Percentiles rank a stretch among this genome's conserved stretches.
phyloP scores from a whole-genome alignment of 257 asterid genomes.

The Sherardia arvensis region DNA sequence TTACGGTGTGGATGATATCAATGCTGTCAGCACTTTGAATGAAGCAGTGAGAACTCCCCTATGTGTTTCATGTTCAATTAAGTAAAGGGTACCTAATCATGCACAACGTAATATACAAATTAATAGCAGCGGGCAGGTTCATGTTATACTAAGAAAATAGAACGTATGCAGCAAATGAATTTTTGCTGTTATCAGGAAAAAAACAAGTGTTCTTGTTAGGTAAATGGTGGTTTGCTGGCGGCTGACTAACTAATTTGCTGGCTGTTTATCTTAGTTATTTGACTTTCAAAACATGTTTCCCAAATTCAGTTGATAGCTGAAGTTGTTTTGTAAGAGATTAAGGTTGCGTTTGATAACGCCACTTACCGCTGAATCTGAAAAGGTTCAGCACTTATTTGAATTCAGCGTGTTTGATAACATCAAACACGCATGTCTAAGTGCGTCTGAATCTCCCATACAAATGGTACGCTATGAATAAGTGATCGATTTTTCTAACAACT shows the following conservation, averaged over 20 bases:
- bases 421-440: too few relatives aligned
- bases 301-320: neutral
- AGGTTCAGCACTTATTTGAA: too few relatives aligned
- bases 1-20: conserved; percentile 95
- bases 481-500: too few relatives aligned
- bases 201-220: neutral
- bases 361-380: too few relatives aligned
- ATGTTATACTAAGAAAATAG: neutral
- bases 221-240: neutral
- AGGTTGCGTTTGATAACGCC: too few relatives aligned
- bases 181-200: conserved; percentile 1
- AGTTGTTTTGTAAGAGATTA: neutral
- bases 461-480: too few relatives aligned
- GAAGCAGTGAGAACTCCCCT: conserved; percentile 60
- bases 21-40: conserved; percentile 63
- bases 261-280: neutral
- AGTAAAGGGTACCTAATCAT: conserved; percentile 53
- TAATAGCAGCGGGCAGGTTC: neutral
- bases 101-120: neutral
- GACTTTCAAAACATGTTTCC: neutral
- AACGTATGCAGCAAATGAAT: conserved; percentile 3
- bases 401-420: too few relatives aligned
- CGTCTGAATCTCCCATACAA: too few relatives aligned
- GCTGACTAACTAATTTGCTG: neutral
- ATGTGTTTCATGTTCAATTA: conserved; percentile 63